These are phyloP conservation scores for Hypocreales sp. DNA, from an alignment of 2,329 filamentous ascomycete species.

Conservation along the genomic window DNA sequence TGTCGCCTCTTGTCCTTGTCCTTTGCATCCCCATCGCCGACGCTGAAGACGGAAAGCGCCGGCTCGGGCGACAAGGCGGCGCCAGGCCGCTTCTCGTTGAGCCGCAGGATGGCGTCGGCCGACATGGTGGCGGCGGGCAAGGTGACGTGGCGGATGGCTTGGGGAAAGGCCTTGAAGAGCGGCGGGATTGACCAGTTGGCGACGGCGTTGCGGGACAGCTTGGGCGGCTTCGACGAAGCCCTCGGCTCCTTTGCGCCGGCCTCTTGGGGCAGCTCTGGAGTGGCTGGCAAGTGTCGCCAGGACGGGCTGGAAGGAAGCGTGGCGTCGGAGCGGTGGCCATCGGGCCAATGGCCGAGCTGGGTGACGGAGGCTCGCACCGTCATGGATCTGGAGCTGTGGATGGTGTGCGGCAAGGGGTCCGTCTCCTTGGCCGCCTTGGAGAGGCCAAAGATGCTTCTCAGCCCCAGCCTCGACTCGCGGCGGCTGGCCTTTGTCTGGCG, in stretches of 20 bases:
- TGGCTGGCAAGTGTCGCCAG: conserved; percentile 19
- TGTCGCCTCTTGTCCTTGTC: conserved; percentile 27
- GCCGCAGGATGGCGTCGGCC: conserved; percentile 52
- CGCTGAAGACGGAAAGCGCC: neutral
- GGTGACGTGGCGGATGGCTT: conserved; percentile 61
- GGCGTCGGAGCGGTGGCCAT: conserved; percentile 10
- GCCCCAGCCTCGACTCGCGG: conserved; percentile 35
- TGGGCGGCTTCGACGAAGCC: conserved; percentile 5
- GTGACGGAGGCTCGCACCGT: conserved; percentile 29
- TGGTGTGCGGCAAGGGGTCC: conserved; percentile 14
- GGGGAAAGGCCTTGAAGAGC: conserved; percentile 75
- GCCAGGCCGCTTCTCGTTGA: conserved; percentile 32
- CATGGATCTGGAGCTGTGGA: conserved; percentile 15
- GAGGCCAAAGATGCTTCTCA: conserved; percentile 35
- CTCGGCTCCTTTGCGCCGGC: conserved; percentile 4
- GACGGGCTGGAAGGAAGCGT: conserved; percentile 11
- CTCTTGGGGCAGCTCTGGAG: conserved; percentile 3
- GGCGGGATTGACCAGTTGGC: conserved; percentile 53
- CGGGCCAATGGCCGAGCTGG: conserved; percentile 28
- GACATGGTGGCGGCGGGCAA: conserved; percentile 52
- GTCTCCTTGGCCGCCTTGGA: conserved; percentile 21
- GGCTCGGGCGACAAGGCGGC: conserved; percentile 7
- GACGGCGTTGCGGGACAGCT: conserved; percentile 15
- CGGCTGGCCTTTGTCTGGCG: conserved; percentile 21
- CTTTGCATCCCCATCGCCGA: conserved; percentile 20